Evolutionary conservation across 176 grass and related monocot genomes (phyloP).

Genomic region (Metroxylon sagu): DNA sequence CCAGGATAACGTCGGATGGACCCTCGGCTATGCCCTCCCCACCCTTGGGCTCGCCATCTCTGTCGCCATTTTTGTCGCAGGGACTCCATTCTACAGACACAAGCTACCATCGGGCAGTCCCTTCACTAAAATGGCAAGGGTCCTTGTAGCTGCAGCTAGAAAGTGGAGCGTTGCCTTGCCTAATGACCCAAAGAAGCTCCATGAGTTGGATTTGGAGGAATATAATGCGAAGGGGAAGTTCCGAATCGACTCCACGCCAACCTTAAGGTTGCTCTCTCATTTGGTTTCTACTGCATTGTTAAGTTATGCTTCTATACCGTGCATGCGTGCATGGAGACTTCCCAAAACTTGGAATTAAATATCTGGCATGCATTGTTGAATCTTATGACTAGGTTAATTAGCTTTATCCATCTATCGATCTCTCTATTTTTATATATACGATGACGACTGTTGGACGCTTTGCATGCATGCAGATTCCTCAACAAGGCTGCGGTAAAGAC

Average conservation of each 20-base stretch:
- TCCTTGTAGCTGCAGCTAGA: background rate
- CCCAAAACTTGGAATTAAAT: too few species aligned
- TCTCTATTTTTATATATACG: too few species aligned
- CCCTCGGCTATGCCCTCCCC: slow-evolving; percentile 4
- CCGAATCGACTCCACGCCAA: background rate
- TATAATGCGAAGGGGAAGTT: background rate
- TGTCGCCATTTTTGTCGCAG: background rate
- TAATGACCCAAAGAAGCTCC: background rate
- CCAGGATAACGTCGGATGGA: slow-evolving; percentile 7
- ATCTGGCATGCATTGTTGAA: too few species aligned
- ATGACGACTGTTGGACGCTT: too few species aligned
- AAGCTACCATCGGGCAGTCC: background rate
- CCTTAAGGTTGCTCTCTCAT: background rate
- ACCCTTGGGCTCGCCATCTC: background rate
- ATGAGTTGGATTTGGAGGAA: slow-evolving; percentile 1
- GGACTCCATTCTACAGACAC: slow-evolving; percentile 12
- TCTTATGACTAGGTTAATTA: too few species aligned
- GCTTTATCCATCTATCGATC: too few species aligned
- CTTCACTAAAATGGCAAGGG: slow-evolving; percentile 1
- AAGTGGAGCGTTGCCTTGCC: slow-evolving; percentile 1
- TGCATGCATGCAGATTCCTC: slow-evolving; percentile 25
- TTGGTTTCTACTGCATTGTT: too few species aligned
- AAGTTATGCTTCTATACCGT: too few species aligned
- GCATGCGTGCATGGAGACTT: too few species aligned
- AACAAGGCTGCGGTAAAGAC: slow-evolving; percentile 72